A percentile compares a stretch with the other conserved stretches of the same genome.
These are phyloP conservation scores for Solanum chmielewskii DNA, from an alignment of 257 asterid species.

Conservation along the genomic window DNA sequence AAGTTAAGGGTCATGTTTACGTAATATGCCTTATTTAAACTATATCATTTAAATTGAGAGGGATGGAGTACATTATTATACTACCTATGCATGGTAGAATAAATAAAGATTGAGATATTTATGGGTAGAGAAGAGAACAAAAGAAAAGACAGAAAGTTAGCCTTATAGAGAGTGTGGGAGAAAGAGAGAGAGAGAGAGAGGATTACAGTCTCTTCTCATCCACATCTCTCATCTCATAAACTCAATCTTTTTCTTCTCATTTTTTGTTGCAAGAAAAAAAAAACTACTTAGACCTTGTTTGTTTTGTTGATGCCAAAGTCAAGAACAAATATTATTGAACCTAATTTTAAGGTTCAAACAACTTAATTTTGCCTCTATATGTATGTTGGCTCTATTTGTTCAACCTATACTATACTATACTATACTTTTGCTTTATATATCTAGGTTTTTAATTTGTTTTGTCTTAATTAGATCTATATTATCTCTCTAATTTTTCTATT, in stretches of 20 bases:
- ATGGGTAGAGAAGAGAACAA: background rate
- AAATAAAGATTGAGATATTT: background rate
- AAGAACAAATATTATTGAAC: background rate
- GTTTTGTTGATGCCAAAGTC: background rate
- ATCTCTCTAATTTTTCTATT: background rate
- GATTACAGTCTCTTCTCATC: constrained; percentile 38
- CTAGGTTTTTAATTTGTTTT: constrained; percentile 1
- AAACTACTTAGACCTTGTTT: background rate
- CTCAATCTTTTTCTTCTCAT: background rate
- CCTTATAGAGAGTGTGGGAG: constrained; percentile 8
- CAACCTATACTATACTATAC: constrained; percentile 7
- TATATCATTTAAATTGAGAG: no score
- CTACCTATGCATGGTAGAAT: background rate
- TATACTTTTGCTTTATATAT: constrained; percentile 20
- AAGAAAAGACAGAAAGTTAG: background rate
- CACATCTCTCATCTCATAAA: constrained; percentile 21
- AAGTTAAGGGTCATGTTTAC: no score
- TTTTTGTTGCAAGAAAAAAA: constrained; percentile 15
- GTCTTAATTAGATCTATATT: constrained; percentile 31
- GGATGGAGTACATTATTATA: no score
- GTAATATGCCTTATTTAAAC: no score
- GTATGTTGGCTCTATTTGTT: constrained; percentile 11
- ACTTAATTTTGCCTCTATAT: background rate
- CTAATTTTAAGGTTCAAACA: background rate
- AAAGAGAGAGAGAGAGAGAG: background rate